Conservation (phyloP, 768 basidiomycete species). For the Galerina sulciceps region DNA sequence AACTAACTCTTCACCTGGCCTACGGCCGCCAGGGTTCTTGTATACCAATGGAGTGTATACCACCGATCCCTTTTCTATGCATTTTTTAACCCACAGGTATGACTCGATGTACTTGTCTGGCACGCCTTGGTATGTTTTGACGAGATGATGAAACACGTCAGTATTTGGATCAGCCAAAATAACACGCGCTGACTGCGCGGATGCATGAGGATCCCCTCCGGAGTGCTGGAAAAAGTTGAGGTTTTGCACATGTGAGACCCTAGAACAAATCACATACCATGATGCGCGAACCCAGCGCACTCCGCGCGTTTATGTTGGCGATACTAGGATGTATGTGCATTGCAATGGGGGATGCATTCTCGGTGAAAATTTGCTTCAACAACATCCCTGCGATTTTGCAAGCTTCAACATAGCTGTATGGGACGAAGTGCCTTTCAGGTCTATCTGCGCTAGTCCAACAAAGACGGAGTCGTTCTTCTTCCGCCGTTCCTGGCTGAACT, state of each 20-base stretch:
- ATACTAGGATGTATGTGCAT: slow-evolving; percentile 87
- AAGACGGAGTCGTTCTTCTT: slow-evolving; percentile 74
- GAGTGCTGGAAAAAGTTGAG: slow-evolving; percentile 57
- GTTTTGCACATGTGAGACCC: not conserved
- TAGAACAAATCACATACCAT: slow-evolving; percentile 48
- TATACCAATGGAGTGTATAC: slow-evolving; percentile 78
- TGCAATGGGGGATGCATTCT: slow-evolving; percentile 63
- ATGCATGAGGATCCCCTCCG: slow-evolving; percentile 76
- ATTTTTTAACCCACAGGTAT: slow-evolving; percentile 84
- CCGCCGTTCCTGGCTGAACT: slow-evolving; percentile 66
- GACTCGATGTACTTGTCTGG: slow-evolving; percentile 80
- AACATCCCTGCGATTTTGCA: slow-evolving; percentile 79
- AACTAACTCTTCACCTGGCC: slow-evolving; percentile 80
- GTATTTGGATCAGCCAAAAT: slow-evolving; percentile 83
- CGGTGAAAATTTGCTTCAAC: slow-evolving; percentile 76
- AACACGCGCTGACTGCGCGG: slow-evolving; percentile 71
- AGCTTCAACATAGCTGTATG: slow-evolving; percentile 83
- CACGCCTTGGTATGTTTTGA: slow-evolving; percentile 71
- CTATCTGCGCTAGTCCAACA: slow-evolving; percentile 75
- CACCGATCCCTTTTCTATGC: slow-evolving; percentile 69
- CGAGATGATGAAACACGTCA: slow-evolving; percentile 73
- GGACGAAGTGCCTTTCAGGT: slow-evolving; percentile 79
- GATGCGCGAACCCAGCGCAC: slow-evolving; percentile 69
- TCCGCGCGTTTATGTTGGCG: slow-evolving; percentile 74
- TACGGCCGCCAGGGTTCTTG: slow-evolving; percentile 83